These are phyloP conservation scores for Acorus calamus DNA, from an alignment of 106 monocot genomes.

Conservation along the genomic window DNA sequence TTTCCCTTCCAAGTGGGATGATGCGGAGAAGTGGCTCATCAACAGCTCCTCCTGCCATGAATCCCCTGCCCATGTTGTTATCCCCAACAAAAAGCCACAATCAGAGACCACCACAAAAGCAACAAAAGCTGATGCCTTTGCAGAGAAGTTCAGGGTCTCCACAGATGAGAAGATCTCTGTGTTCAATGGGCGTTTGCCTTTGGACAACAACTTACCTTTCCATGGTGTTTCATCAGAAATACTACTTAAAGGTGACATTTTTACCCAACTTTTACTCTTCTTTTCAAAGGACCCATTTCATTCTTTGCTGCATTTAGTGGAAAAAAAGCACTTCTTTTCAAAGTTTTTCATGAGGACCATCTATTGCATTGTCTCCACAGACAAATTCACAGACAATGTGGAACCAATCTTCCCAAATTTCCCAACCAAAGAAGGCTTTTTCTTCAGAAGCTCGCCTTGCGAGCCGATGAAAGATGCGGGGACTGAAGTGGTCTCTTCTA, in stretches of 20 bases:
- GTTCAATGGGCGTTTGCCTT: slow-evolving; percentile 6
- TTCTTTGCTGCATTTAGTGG: neutral
- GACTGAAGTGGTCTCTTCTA: neutral
- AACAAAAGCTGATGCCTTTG: slow-evolving; percentile 29
- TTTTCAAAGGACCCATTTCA: neutral
- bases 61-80: slow-evolving; percentile 37
- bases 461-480: slow-evolving; percentile 14
- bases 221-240: slow-evolving; percentile 34
- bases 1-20: slow-evolving; percentile 93
- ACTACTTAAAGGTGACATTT: slow-evolving; percentile 46
- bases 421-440: slow-evolving; percentile 29
- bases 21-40: slow-evolving; percentile 91
- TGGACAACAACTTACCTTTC: slow-evolving; percentile 11
- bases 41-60: slow-evolving; percentile 47
- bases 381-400: slow-evolving; percentile 63
- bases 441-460: slow-evolving; percentile 26
- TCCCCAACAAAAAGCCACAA: too few relatives aligned
- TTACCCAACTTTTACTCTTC: neutral
- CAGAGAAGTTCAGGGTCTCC: slow-evolving; percentile 16
- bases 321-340: neutral
- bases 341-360: neutral
- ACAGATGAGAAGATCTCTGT: slow-evolving; percentile 2
- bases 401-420: slow-evolving; percentile 29
- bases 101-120: neutral
- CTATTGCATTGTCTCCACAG: slow-evolving; percentile 20